Conservation (phyloP, 1,284 basidiomycete genomes). For the Mrakiaceae sp. region DNA sequence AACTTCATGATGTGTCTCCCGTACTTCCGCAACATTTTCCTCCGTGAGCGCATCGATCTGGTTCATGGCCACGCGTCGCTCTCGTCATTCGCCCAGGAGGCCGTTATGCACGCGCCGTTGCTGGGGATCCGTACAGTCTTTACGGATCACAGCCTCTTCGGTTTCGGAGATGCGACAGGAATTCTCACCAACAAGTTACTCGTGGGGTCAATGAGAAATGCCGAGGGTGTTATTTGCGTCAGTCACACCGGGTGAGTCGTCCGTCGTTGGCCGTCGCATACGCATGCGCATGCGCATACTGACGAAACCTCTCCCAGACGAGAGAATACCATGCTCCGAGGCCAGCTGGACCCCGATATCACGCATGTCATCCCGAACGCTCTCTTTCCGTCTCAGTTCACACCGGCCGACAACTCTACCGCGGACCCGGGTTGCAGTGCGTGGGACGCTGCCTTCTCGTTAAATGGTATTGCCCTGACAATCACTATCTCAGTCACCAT, state of each 20-base stretch:
- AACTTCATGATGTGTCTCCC: slow-evolving; percentile 89
- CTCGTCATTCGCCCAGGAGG: slow-evolving; percentile 83
- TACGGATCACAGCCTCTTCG: slow-evolving; percentile 94
- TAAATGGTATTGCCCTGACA: not conserved
- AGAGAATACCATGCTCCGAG: slow-evolving; percentile 89
- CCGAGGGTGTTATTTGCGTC: slow-evolving; percentile 90
- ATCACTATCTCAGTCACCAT: slow-evolving; percentile 62
- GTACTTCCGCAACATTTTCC: slow-evolving; percentile 74
- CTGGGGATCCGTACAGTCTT: slow-evolving; percentile 77
- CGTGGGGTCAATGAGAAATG: slow-evolving; percentile 71
- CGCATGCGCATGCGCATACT: not conserved
- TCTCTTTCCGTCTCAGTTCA: slow-evolving; percentile 76
- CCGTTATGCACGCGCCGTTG: slow-evolving; percentile 73
- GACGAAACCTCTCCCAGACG: slow-evolving; percentile 41
- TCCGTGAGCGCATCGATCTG: slow-evolving; percentile 76
- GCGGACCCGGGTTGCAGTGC: slow-evolving; percentile 49
- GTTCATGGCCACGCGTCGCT: slow-evolving; percentile 89
- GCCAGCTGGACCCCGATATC: slow-evolving; percentile 54
- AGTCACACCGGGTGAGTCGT: slow-evolving; percentile 79
- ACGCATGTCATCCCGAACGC: slow-evolving; percentile 93
- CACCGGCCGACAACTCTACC: slow-evolving; percentile 42
- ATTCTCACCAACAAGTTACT: slow-evolving; percentile 95
- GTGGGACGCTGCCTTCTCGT: slow-evolving; percentile 23
- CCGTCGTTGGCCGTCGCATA: not conserved
- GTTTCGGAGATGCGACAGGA: slow-evolving; percentile 89